Percentiles rank a stretch among this genome's conserved stretches.
Conservation (phyloP, 1,284 basidiomycete species). For the Sporisorium exsertum region DNA sequence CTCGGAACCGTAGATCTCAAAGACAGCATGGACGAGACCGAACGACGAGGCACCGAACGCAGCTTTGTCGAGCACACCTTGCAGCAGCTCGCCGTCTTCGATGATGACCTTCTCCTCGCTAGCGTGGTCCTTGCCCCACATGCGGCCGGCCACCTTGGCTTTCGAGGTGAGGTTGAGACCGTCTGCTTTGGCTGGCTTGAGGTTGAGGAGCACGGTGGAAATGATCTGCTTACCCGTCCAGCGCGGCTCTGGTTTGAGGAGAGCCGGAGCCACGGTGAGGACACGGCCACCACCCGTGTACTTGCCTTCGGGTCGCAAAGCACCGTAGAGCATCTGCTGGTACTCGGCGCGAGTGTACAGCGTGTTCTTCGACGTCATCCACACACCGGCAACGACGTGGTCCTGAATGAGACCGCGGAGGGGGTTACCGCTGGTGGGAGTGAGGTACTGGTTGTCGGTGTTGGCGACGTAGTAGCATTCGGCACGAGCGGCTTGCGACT, state of each 20-base stretch:
- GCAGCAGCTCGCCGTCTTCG: conserved; percentile 92
- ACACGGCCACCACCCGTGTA: conserved; percentile 78
- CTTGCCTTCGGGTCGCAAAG: conserved; percentile 87
- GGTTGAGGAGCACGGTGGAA: conserved; percentile 75
- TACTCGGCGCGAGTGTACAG: conserved; percentile 97
- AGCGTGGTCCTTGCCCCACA: conserved; percentile 76
- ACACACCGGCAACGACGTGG: conserved; percentile 97
- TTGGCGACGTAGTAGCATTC: conserved; percentile 85
- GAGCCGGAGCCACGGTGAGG: conserved; percentile 86
- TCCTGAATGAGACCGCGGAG: conserved; percentile 98
- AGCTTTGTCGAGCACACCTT: conserved; percentile 93
- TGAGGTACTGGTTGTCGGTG: conserved; percentile 98
- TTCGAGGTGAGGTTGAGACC: conserved; percentile 89
- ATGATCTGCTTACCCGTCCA: conserved; percentile 99
- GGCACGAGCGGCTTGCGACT: conserved; percentile 91
- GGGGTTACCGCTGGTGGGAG: conserved; percentile 97
- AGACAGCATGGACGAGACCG: conserved; percentile 97
- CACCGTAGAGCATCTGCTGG: conserved; percentile 95
- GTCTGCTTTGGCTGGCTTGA: conserved; percentile 83
- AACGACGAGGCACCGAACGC: conserved; percentile 96
- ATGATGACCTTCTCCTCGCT: conserved; percentile 89
- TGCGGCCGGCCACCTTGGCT: conserved; percentile 83
- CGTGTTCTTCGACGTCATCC: conserved; percentile 97
- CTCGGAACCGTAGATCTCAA: conserved; percentile 95
- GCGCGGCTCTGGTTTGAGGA: conserved; percentile 87